Base-by-base conservation (phyloP, 1,284 basidiomycete species). In the Malassezia obtusa region DNA sequence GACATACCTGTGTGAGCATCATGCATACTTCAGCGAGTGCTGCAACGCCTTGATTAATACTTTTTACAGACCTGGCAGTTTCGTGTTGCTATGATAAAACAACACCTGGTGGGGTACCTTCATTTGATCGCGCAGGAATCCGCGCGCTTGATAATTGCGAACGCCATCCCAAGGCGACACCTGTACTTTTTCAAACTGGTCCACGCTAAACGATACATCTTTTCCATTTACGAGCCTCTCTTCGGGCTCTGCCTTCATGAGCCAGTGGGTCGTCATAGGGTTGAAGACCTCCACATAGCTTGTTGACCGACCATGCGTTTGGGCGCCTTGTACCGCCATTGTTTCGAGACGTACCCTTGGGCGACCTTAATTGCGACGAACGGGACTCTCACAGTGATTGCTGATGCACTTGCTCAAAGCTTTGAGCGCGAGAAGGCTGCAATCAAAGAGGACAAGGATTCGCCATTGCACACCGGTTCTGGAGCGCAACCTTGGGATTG, bases 1-100 rank as follows among this genome's bases (percentile, higher is more conserved):
- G 30, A 63, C 78, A 48, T 58, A 86, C 84, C 78, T n/a, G n/a
- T n/a, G n/a, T n/a, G n/a, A n/a, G n/a, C n/a, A n/a, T n/a, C n/a
- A n/a, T n/a, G n/a, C n/a, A n/a, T n/a, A n/a, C n/a, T n/a, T 85
- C 81, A 6, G 88, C 88, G 66, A 90, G 82, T 8, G 81, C 89
- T 46, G 85, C 86, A 44, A 92, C 82, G 15, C 89, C 89, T 86
- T 58, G 8, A 31, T 9, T 2, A 14, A 12, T 3, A 12, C 30
- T 3, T 2, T n/a, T 2, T 53, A 56, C 0, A 61, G 57, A 83
- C 87, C 87, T 63, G 89, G 90, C 36, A 75, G 80, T 77, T 90
- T 92, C 76, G 85, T 88, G 73, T 89, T 96, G 17, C 88, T 91
- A 69, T 94, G 89, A 73, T 95, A 96, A 76, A 80, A 80, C 9